Conservation (phyloP, 495 filamentous ascomycete genomes). For the Achaetomiella virescens region DNA sequence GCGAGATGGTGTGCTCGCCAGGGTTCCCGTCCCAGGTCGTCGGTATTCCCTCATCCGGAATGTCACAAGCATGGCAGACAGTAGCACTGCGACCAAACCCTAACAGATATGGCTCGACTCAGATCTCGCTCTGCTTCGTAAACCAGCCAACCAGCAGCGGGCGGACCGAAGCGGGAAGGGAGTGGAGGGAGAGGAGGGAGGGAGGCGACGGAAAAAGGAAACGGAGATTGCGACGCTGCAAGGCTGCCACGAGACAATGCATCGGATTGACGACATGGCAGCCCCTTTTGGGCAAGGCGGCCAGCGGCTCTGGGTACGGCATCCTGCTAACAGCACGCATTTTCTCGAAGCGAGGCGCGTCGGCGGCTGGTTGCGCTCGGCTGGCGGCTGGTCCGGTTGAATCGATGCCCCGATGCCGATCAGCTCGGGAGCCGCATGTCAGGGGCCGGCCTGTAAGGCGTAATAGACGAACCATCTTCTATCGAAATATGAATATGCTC, state of each 20-base stretch:
- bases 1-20: too few relatives aligned
- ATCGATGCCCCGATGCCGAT: background rate
- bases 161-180: background rate
- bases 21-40: too few relatives aligned
- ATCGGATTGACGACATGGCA: background rate
- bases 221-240: background rate
- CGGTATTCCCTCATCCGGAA: too few relatives aligned
- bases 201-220: too few relatives aligned
- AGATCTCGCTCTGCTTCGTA: too few relatives aligned
- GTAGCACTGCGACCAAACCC: too few relatives aligned
- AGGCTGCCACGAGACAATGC: background rate
- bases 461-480: too few relatives aligned
- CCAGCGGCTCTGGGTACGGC: slow-evolving; percentile 1
- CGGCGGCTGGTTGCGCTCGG: background rate
- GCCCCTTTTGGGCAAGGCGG: background rate
- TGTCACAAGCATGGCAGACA: too few relatives aligned
- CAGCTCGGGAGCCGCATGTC: too few relatives aligned
- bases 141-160: background rate
- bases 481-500: too few relatives aligned
- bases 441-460: too few relatives aligned
- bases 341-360: background rate
- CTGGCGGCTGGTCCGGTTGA: background rate
- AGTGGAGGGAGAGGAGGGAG: background rate
- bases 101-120: too few relatives aligned
- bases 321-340: background rate